Evolutionary conservation across 768 basidiomycete species (phyloP), one percentile per base, ranked within the genome.

Genomic region (Tylopilus cervinicoccineus): DNA sequence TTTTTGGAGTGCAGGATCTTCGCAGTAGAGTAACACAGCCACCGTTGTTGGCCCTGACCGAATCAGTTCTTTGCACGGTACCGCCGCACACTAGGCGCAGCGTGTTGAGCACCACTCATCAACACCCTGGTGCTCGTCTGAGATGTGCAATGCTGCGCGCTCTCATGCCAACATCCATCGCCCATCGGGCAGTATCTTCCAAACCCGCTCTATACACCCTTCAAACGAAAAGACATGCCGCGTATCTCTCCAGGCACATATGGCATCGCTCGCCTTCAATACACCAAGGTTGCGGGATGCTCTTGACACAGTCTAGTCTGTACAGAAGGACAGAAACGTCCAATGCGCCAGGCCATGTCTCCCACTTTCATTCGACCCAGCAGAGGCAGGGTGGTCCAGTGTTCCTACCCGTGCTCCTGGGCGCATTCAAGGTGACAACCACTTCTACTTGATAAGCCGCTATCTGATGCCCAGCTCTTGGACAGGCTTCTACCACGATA

Each of bases 401-500:
- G 11, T 29, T 82, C 19, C 60, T 87, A 38, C 75, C 79, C 1
- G 31, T 86, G n/a, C 68, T 81, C 20, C 65, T 84, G n/a, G 78
- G 74, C 7, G 63, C 83, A 17, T 68, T 90, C 53, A 90, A 90
- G 78, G 87, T 59, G 68, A 55, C 43, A 4, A 24, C 17, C 28
- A 33, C 29, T 33, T 3, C 20, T 40, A 10, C 17, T 29, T 32
- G 49, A 47, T 41, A 31, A 33, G 28, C 42, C 41, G 8, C 5
- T 14, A 12, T 14, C 50, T 47, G 28, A 48, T 23, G 23, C 19
- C 28, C 5, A 28, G 17, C 27, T 23, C 16, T 16, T n/a, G 0
- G 38, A 10, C 53, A 93, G 90, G 76, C 85, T 1, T 88, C 89
- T 5, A 76, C 81, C n/a, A 77, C 83, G 0, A 71, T 93, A 42